Conservation (phyloP, 1,284 basidiomycete species). For the Polyporus tsugae region DNA sequence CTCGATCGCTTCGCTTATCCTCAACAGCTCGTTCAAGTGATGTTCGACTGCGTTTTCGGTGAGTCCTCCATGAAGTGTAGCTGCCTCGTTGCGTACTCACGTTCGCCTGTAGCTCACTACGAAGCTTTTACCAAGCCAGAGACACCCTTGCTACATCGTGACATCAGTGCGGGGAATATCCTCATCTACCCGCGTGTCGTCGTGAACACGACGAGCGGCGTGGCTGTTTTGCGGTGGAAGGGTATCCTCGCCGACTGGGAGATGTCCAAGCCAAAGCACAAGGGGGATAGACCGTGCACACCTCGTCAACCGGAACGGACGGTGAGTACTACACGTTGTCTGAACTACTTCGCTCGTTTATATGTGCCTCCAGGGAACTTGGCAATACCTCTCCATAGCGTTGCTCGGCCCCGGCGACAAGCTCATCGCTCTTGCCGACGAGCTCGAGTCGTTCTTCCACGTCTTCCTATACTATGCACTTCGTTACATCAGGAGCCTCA, state of each 20-base stretch:
- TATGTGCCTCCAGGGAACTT: constrained; percentile 21
- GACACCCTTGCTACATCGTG: not conserved
- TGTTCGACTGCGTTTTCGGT: constrained; percentile 11
- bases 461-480: constrained; percentile 24
- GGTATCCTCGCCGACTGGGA: constrained; percentile 29
- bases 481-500: constrained; percentile 17
- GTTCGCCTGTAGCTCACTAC: not conserved
- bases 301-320: constrained; percentile 18
- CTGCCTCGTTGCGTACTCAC: not conserved
- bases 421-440: constrained; percentile 16
- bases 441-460: constrained; percentile 27
- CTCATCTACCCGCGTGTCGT: constrained; percentile 9
- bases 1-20: not conserved
- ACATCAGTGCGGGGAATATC: constrained; percentile 16
- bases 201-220: not conserved
- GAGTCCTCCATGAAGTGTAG: not conserved
- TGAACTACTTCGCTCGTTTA: not conserved
- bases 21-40: not conserved
- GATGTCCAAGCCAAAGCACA: constrained; percentile 15
- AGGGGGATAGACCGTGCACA: not conserved
- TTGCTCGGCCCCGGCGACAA: constrained; percentile 10
- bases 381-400: constrained; percentile 22
- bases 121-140: not conserved
- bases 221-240: constrained; percentile 10
- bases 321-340: not conserved